Base-by-base conservation (phyloP, 371 early-diverging fungal genomes). In the Mucor velutinosus region DNA sequence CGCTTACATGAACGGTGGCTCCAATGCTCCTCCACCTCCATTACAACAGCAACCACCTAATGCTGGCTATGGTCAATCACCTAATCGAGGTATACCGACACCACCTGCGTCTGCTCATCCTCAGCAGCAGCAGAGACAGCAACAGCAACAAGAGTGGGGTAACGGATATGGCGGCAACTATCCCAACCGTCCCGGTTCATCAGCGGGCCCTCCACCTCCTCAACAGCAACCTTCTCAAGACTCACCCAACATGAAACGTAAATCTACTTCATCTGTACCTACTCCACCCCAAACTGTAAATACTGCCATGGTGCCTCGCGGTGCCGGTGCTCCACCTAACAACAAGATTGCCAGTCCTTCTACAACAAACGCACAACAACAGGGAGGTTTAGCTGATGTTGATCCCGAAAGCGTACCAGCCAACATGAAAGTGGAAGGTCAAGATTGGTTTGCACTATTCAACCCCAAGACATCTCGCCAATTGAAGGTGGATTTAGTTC, bases 381-480 rank as follows among this genome's bases (percentile, higher is more conserved):
- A 60, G 19, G 33, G 45, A 30, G 61, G 60, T 55, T 81, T 92
- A 65, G 90, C 90, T 68, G 95, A 95, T 65, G 79, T 96, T 62
- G 95, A 94, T 71, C 91, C 91, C 2, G 94, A 94, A 30, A 87
- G 80, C 62, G 90, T 93, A 19, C 94, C 94, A 17, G 76, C 90
- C 2, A 88, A 87, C 59, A 78, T 91, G 80, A 94, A 92, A 76
- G 87, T 88, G 41, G 96, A 96, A 76, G 94, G 95, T 19, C 71
- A 78, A 7, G 97, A 96, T 82, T 96, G 96, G 97, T 87, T 93
- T 83, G 93, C 91, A 29, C 79, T 93, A 19, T 93, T 90, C 73
- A 92, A 92, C 64, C 91, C 91, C 4, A 93, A 91, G 74, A 76
- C 89, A 7, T 85, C 84, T 35, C 86, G 90, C 51, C 82, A 76